Evolutionary conservation across 2,329 filamentous ascomycete species (phyloP).

Genomic region (Microsporum ferrugineum): DNA sequence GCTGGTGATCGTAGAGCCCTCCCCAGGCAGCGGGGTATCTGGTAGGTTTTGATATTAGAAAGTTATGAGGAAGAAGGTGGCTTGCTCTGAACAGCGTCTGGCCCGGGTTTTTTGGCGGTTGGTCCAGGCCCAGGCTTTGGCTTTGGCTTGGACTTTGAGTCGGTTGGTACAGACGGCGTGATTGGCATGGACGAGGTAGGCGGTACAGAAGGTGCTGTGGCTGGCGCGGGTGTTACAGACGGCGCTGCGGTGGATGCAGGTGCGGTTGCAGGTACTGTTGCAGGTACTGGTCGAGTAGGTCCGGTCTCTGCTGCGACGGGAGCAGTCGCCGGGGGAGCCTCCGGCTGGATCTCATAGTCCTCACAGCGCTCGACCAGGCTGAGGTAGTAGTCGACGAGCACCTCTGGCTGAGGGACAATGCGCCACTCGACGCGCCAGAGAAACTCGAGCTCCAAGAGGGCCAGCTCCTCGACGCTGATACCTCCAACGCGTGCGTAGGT

Average conservation of each 20-base stretch:
- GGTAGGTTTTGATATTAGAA: background rate
- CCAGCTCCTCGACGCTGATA: slow-evolving; percentile 79
- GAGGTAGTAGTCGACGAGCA: slow-evolving; percentile 84
- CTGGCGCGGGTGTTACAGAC: background rate
- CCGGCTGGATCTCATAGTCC: slow-evolving; percentile 44
- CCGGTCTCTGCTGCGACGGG: background rate
- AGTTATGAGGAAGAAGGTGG: background rate
- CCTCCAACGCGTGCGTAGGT: slow-evolving; percentile 92
- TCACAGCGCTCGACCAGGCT: slow-evolving; percentile 63
- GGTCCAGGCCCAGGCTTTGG: background rate
- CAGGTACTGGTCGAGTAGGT: background rate
- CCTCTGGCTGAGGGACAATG: slow-evolving; percentile 90
- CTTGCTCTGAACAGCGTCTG: background rate
- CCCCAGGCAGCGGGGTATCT: background rate
- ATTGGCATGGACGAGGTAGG: background rate
- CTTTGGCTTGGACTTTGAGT: background rate
- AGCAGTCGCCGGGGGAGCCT: background rate
- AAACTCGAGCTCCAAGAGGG: slow-evolving; percentile 85
- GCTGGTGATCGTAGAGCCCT: background rate
- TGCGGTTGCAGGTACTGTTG: background rate
- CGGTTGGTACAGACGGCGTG: background rate
- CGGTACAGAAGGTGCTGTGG: background rate
- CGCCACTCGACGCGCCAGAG: slow-evolving; percentile 88
- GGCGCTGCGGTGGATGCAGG: background rate
- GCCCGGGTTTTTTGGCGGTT: background rate